phyloP scores from a whole-genome alignment of 2,329 filamentous ascomycete species.

The Teratosphaeria epicoccoides region DNA sequence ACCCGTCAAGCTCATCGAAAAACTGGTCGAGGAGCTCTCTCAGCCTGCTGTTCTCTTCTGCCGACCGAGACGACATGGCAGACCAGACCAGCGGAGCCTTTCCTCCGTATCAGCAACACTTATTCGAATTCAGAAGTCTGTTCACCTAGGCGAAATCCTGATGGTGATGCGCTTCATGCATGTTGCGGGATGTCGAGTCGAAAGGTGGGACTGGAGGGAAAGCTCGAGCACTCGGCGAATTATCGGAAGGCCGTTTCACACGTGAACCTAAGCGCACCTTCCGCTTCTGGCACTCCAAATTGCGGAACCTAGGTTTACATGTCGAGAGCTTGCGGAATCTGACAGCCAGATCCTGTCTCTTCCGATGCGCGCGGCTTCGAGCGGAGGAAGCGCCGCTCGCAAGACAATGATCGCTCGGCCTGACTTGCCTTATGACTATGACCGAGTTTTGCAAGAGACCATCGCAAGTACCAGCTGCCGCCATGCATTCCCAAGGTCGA shows the following conservation, averaged over 20 bases:
- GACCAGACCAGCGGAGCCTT: not conserved
- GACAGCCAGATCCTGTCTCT: too few species aligned
- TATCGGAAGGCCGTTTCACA: not conserved
- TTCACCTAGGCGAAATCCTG: not conserved
- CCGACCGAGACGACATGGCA: not conserved
- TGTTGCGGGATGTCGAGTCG: not conserved
- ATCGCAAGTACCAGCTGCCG: too few species aligned
- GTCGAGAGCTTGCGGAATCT: too few species aligned
- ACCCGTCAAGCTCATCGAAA: not conserved
- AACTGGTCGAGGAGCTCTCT: not conserved
- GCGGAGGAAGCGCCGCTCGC: too few species aligned
- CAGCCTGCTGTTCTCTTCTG: not conserved
- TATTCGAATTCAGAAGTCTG: not conserved
- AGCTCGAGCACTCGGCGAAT: not conserved
- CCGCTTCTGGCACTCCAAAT: not conserved
- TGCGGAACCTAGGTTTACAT: too few species aligned
- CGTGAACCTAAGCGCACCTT: not conserved
- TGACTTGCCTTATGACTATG: too few species aligned
- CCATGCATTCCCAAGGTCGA: too few species aligned
- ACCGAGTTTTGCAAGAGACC: too few species aligned
- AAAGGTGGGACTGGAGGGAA: not conserved
- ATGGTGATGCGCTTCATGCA: too few species aligned
- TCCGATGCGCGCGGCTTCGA: too few species aligned
- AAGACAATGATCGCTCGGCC: too few species aligned
- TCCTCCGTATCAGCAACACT: not conserved